Evolutionary conservation across 306 rosid genomes (phyloP).

Genomic region (Vigna trinervia): DNA sequence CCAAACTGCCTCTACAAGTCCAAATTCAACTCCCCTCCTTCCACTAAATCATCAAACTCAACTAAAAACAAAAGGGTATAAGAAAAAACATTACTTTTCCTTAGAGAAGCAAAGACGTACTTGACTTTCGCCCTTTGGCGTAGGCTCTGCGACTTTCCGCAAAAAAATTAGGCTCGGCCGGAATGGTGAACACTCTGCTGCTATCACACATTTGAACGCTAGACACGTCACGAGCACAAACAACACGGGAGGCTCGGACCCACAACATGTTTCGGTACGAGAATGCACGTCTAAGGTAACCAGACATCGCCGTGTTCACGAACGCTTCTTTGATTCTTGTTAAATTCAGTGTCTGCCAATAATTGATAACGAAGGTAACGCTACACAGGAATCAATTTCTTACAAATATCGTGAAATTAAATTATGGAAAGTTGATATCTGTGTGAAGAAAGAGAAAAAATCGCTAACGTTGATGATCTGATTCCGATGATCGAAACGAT

Average conservation of each 20-base stretch:
- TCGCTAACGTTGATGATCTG: background rate
- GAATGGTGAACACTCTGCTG: slow-evolving; percentile 42
- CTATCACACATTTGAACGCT: slow-evolving; percentile 32
- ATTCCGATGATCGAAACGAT: background rate
- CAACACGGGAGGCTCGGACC: slow-evolving; percentile 49
- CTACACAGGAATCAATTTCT: background rate
- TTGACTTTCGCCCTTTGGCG: slow-evolving; percentile 90
- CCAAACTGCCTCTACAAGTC: background rate
- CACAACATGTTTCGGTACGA: slow-evolving; percentile 56
- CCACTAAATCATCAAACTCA: background rate
- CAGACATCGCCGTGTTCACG: slow-evolving; percentile 51
- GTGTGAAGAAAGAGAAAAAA: background rate
- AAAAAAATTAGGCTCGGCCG: slow-evolving; percentile 49
- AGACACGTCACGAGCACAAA: slow-evolving; percentile 39
- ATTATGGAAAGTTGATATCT: background rate
- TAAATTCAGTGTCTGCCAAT: slow-evolving; percentile 24
- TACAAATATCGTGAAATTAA: background rate
- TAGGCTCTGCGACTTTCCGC: slow-evolving; percentile 73
- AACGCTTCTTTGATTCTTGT: background rate
- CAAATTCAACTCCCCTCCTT: background rate
- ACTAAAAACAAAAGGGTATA: background rate
- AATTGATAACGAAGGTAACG: background rate
- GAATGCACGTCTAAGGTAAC: slow-evolving; percentile 62
- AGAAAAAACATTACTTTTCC: slow-evolving; percentile 2
- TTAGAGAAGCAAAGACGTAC: slow-evolving; percentile 46